A percentile compares a stretch with the other conserved stretches of the same genome.
Conservation (phyloP, 371 early-diverging fungal species). For the Mortierella sp. region DNA sequence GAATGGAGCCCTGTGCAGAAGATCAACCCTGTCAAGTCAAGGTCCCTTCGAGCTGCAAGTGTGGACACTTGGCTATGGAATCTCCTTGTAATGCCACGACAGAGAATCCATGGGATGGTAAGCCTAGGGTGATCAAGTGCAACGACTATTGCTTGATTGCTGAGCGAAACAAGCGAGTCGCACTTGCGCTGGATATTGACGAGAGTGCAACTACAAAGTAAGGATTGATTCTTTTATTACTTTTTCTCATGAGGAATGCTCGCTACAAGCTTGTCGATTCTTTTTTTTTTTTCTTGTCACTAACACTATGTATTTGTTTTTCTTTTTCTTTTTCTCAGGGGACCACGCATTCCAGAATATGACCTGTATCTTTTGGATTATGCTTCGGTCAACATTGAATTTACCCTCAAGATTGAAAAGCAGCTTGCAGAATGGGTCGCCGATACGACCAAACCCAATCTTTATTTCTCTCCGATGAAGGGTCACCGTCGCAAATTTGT, state of each 20-base stretch:
- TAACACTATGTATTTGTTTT: not conserved
- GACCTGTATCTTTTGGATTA: slow-evolving; percentile 71
- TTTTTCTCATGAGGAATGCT: not conserved
- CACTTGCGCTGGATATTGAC: slow-evolving; percentile 72
- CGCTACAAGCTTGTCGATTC: not conserved
- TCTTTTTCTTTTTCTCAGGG: slow-evolving; percentile 1
- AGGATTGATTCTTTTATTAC: not conserved
- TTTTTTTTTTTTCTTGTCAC: not conserved
- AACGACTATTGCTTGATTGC: slow-evolving; percentile 78
- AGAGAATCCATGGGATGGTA: slow-evolving; percentile 55
- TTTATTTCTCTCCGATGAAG: slow-evolving; percentile 78
- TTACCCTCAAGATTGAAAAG: slow-evolving; percentile 72
- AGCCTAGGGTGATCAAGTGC: slow-evolving; percentile 60
- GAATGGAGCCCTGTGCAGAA: slow-evolving; percentile 70
- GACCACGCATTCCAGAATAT: slow-evolving; percentile 61
- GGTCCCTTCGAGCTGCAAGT: slow-evolving; percentile 72
- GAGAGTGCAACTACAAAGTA: slow-evolving; percentile 32
- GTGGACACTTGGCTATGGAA: slow-evolving; percentile 71
- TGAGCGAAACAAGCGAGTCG: slow-evolving; percentile 77
- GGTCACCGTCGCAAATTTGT: slow-evolving; percentile 71
- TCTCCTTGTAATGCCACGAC: slow-evolving; percentile 70
- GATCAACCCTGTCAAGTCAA: slow-evolving; percentile 62
- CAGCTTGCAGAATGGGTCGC: slow-evolving; percentile 69
- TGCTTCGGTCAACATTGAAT: slow-evolving; percentile 62
- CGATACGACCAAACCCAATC: slow-evolving; percentile 57